Conservation (phyloP, 768 basidiomycete species). For the Boletus fagicola region DNA sequence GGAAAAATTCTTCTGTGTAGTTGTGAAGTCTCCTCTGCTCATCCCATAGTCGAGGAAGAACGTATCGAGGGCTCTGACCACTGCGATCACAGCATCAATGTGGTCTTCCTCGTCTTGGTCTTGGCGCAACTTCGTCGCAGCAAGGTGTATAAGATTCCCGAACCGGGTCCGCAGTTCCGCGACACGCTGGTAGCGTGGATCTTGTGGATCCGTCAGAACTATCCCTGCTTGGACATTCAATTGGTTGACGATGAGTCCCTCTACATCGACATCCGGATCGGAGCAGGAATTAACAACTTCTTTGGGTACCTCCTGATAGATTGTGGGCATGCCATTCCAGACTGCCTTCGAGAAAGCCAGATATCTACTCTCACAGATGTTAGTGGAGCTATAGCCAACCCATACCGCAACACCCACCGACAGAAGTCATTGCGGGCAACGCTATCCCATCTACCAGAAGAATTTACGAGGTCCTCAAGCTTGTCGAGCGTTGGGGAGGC, state of each 20-base stretch:
- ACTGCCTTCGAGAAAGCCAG: conserved; percentile 71
- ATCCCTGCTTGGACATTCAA: conserved; percentile 75
- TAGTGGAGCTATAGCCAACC: background rate
- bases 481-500: conserved; percentile 62
- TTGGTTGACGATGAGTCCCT: conserved; percentile 65
- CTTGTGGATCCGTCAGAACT: conserved; percentile 65
- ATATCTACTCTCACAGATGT: conserved; percentile 42
- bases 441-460: conserved; percentile 58
- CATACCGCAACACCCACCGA: conserved; percentile 45
- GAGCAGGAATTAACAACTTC: conserved; percentile 55
- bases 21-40: conserved; percentile 54
- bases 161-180: conserved; percentile 57
- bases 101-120: conserved; percentile 73
- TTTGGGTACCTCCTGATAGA: conserved; percentile 59
- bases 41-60: conserved; percentile 73
- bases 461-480: conserved; percentile 60
- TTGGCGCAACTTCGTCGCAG: conserved; percentile 61
- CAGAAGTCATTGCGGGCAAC: conserved; percentile 80
- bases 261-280: conserved; percentile 60
- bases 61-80: conserved; percentile 72
- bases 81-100: conserved; percentile 77
- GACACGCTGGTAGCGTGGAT: conserved; percentile 71
- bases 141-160: conserved; percentile 64
- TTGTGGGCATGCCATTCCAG: conserved; percentile 73
- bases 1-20: conserved; percentile 50